Conservation (phyloP, 345 rosid species). For the Boechera retrofracta region DNA sequence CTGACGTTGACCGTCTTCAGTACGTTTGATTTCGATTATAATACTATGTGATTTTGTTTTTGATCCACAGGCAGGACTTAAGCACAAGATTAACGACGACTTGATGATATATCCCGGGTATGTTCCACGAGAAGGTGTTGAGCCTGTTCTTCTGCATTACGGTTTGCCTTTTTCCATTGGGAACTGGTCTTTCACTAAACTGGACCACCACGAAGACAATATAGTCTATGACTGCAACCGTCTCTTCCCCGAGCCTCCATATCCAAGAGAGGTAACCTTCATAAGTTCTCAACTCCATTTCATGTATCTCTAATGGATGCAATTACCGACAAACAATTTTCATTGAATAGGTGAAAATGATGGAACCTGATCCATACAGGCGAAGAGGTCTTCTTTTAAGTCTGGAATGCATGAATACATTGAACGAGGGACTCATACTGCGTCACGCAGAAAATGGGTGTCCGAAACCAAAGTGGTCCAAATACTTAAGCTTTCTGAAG, state of each 20-base stretch:
- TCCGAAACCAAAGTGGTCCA: constrained; percentile 82
- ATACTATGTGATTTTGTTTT: constrained; percentile 1
- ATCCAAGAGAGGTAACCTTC: constrained; percentile 79
- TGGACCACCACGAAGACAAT: constrained; percentile 87
- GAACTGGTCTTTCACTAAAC: constrained; percentile 95
- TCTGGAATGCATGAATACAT: constrained; percentile 82
- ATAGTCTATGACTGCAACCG: constrained; percentile 84
- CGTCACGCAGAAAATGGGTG: constrained; percentile 83
- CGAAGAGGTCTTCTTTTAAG: constrained; percentile 67
- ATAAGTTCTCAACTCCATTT: background rate
- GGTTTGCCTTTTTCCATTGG: constrained; percentile 88
- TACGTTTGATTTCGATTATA: background rate
- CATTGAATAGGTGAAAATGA: constrained; percentile 60
- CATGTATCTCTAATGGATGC: background rate
- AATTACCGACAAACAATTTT: background rate
- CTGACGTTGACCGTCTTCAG: background rate
- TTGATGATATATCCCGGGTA: constrained; percentile 99
- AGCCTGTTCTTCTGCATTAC: constrained; percentile 92
- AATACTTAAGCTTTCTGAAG: constrained; percentile 27
- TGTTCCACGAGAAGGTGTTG: constrained; percentile 76
- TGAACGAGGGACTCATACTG: constrained; percentile 86
- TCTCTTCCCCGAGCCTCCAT: constrained; percentile 97
- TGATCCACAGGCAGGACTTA: constrained; percentile 78
- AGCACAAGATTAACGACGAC: constrained; percentile 85
- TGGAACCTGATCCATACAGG: constrained; percentile 69